Evolutionary conservation across 345 rosid species (phyloP).

Genomic region (Gossypium raimondii): DNA sequence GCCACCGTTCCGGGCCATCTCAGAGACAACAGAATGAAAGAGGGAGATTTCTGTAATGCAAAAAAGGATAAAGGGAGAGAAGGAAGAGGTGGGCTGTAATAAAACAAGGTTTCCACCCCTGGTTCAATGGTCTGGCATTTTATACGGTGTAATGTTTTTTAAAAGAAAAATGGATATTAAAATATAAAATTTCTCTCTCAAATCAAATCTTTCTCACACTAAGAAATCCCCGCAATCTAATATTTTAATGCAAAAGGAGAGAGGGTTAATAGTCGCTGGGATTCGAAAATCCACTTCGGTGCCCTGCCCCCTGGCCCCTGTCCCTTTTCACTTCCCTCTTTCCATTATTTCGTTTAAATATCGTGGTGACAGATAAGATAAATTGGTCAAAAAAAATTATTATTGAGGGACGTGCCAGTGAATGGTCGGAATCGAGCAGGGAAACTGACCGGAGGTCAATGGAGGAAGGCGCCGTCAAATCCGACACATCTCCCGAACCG

Average conservation of each 20-base stretch:
- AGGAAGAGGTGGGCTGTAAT: not conserved
- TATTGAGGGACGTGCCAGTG: constrained; percentile 1
- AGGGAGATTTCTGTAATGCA: not conserved
- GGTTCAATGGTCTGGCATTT: constrained; percentile 13
- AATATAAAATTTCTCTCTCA: constrained; percentile 23
- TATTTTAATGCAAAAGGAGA: constrained; percentile 19
- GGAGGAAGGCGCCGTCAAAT: constrained; percentile 1
- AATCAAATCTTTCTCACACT: constrained; percentile 61
- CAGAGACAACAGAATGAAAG: not conserved
- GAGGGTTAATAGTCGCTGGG: constrained; percentile 20
- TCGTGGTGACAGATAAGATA: constrained; percentile 21
- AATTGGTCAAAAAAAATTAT: constrained; percentile 13
- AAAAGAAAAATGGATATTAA: no score
- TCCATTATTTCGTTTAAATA: not conserved
- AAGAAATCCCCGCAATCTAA: constrained; percentile 37
- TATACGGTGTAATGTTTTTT: constrained; percentile 25
- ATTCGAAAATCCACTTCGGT: constrained; percentile 60
- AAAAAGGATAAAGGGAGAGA: not conserved
- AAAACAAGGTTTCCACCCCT: not conserved
- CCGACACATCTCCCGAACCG: constrained; percentile 10
- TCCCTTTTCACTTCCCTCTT: constrained; percentile 13
- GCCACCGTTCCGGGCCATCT: constrained; percentile 54
- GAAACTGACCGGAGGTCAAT: constrained; percentile 30
- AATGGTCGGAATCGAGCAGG: constrained; percentile 19
- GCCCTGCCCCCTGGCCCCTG: constrained; percentile 14